Base-by-base conservation (phyloP, 768 basidiomycete genomes). In the Antrodiella citrinella region DNA sequence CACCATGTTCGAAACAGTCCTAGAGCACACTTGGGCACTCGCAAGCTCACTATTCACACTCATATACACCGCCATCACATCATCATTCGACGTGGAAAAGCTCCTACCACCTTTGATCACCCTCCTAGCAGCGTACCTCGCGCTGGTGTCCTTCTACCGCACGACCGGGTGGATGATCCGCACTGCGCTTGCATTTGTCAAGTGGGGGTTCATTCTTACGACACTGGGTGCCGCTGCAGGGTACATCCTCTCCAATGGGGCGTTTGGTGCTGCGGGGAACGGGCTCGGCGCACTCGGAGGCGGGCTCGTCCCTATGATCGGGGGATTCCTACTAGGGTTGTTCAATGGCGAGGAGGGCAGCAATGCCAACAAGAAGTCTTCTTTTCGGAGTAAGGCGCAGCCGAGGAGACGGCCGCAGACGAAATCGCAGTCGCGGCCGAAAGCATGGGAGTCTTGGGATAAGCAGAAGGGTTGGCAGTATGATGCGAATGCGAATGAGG, bases 91-190 rank as follows among this genome's bases (percentile, higher is more conserved):
- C 57, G 69, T 72, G 4, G 82, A 89, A 62, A 75, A 74, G 23
- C 61, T 89, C 44, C 59, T 91, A 18, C 86, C 88, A 5, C 88
- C 88, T 0, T 66, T 90, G 60, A 78, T 91, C 59, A 83, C 78
- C 52, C 64, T 91, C 24, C 65, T 90, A 47, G 73, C 76, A 3
- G 82, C 86, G 18, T 91, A 91, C 65, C 73, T 89, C 52, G 85
- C 86, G 3, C 71, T 91, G n/a, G 54, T 82, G 39, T 86, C 81
- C 62, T 65, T 89, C 47, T 89, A 89, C 67, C 83, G 86, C 52
- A 90, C 89, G 3, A 82, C 87, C 11, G 75, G 74, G 20, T 90
- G 84, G 82, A 72, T 85, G 58, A 66, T 90, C 54, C 76, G 84
- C 52, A 78, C 77, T 26, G 69, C 67, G 22, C 64, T 88, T 55